phyloP scores from a whole-genome alignment of 495 filamentous ascomycete species.

The Cryomyces minteri region DNA sequence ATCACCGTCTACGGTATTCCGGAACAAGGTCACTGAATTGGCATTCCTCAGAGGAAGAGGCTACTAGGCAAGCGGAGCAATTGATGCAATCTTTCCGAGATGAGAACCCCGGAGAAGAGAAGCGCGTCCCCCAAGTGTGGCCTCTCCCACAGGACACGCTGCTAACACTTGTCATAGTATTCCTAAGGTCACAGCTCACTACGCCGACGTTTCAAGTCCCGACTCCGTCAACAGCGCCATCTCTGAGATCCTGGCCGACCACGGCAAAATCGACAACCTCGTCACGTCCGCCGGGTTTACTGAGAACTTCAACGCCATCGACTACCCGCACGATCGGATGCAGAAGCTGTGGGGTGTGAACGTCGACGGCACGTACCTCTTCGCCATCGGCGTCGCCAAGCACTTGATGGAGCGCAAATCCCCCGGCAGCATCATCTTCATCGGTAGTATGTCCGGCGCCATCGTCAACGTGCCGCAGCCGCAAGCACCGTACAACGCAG shows the following conservation, averaged over 20 bases:
- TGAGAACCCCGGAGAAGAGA: constrained; percentile 57
- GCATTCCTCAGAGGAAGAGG: constrained; percentile 50
- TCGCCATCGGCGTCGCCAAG: constrained; percentile 66
- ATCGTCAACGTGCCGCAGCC: constrained; percentile 93
- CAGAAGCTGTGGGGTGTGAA: constrained; percentile 90
- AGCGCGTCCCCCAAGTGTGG: background rate
- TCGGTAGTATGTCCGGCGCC: constrained; percentile 82
- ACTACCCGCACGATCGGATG: constrained; percentile 74
- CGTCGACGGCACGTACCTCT: constrained; percentile 84
- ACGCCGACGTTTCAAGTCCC: constrained; percentile 64
- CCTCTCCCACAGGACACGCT: background rate
- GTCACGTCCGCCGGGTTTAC: constrained; percentile 93
- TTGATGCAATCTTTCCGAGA: constrained; percentile 53
- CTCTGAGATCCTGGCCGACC: constrained; percentile 45
- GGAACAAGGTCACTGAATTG: background rate
- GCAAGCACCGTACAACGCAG: constrained; percentile 78
- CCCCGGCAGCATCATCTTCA: constrained; percentile 78
- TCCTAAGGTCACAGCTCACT: constrained; percentile 78
- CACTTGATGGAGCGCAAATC: constrained; percentile 71
- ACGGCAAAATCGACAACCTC: constrained; percentile 73
- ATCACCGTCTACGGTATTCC: background rate
- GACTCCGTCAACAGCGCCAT: constrained; percentile 57
- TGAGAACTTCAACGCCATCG: constrained; percentile 83
- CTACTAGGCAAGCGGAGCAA: constrained; percentile 49
- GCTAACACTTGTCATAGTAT: constrained; percentile 22